phyloP scores from a whole-genome alignment of 495 filamentous ascomycete species.

The Achaetomiella virescens region DNA sequence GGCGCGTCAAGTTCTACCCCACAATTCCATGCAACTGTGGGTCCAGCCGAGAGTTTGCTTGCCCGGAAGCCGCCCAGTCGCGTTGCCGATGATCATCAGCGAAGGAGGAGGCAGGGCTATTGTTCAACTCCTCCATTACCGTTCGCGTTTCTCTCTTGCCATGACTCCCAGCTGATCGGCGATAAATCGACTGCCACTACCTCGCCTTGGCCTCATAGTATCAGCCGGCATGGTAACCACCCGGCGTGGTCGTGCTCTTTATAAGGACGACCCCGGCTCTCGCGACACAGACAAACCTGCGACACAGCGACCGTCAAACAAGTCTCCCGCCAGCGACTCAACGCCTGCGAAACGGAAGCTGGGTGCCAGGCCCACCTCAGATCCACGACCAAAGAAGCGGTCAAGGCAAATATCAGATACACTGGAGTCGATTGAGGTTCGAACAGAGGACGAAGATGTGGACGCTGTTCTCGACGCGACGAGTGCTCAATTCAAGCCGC shows the following conservation, averaged over 20 bases:
- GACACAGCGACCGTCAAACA: neutral
- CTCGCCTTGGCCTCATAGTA: neutral
- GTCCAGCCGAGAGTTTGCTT: too few species aligned
- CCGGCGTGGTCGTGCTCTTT: neutral
- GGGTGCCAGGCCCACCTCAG: neutral
- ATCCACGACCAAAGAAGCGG: neutral
- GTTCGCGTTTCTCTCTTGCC: too few species aligned
- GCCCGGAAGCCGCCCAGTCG: too few species aligned
- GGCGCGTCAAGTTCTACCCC: too few species aligned
- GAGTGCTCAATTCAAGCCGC: neutral
- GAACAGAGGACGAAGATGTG: neutral
- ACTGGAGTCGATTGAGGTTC: neutral
- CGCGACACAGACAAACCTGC: neutral
- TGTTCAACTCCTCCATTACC: too few species aligned
- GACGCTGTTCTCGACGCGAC: conserved; percentile 1
- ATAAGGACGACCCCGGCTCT: neutral
- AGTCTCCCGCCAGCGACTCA: too few species aligned
- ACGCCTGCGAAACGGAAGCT: neutral
- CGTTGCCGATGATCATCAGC: too few species aligned
- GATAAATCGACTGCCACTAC: too few species aligned
- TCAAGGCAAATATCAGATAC: neutral
- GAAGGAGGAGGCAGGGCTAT: too few species aligned
- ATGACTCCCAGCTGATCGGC: too few species aligned
- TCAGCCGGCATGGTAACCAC: conserved; percentile 3
- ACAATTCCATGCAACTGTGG: too few species aligned